Percentiles rank a stretch among this genome's conserved stretches.
These are phyloP conservation scores for Kwoniella shandongensis DNA, from an alignment of 768 basidiomycete genomes.

Conservation along the genomic window DNA sequence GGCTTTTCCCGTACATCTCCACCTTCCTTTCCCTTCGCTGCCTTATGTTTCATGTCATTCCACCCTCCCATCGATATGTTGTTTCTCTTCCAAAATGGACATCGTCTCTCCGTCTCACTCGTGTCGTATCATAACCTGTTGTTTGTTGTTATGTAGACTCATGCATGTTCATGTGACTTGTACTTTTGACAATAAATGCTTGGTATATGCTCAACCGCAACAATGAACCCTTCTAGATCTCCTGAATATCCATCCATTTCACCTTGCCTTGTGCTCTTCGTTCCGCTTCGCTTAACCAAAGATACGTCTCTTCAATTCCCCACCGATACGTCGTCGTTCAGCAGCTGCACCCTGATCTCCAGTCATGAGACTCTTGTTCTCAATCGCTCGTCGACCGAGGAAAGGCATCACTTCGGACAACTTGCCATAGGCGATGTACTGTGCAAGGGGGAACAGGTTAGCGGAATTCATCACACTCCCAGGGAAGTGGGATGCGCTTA, in stretches of 20 bases:
- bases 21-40: background rate
- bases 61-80: background rate
- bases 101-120: too few species aligned
- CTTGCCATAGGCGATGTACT: constrained; percentile 45
- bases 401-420: constrained; percentile 72
- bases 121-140: too few species aligned
- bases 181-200: background rate
- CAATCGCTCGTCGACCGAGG: constrained; percentile 78
- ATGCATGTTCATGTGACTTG: too few species aligned
- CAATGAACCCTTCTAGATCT: background rate
- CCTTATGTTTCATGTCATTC: background rate
- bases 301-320: constrained; percentile 59
- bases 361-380: constrained; percentile 87
- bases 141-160: too few species aligned
- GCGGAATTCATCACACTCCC: background rate
- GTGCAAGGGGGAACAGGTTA: background rate
- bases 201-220: background rate
- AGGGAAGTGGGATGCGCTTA: constrained; percentile 3
- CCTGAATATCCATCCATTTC: background rate
- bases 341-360: constrained; percentile 63
- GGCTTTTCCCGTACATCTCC: too few species aligned
- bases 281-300: constrained; percentile 16
- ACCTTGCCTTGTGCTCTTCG: background rate
- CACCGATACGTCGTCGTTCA: constrained; percentile 63
- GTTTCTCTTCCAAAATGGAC: background rate